Base-by-base conservation (phyloP, 2,329 filamentous ascomycete genomes). In the Cladosporium sp. region DNA sequence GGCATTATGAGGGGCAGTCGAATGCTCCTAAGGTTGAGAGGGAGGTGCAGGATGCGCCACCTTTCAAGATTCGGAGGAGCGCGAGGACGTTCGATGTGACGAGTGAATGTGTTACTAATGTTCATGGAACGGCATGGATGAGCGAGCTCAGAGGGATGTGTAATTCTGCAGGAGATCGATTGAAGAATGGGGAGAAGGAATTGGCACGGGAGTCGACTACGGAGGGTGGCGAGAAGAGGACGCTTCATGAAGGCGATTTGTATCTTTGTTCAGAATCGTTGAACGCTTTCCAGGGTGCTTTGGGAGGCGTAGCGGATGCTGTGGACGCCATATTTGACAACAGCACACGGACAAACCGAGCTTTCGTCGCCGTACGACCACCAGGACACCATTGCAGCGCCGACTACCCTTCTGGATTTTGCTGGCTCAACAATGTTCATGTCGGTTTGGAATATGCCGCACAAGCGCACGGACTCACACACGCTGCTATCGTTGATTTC, bases 351-450 rank as follows among this genome's bases (percentile, higher is more conserved):
- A 75, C 73, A 4, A 74, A 69, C 36, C 71, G 92, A 65, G 93
- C 93, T 0, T 99, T 99, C 77, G 92, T 98, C 59, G 93, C 91
- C 32, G 91, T 98, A 59, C 88, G 95, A 36, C 95, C 95, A 4
- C 95, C 95, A 0, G 95, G 95, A 0, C 95, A 99, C 76, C 95
- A 99, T 76, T 99, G 95, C 79, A 97, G 94, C 2, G 88, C 92
- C 4, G 87, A 90, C 59, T 90, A 90, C 72, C 95, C 95, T 0
- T 97, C 94, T 2, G 95, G 95, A 0, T 99, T 99, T 76, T 99
- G 95, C 80, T 99, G 95, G 94, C 81, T 99, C 60, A 99, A 99
- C 78, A 99, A 99, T 75, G 93, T 99, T 0, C 94, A 98, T 75
- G 92, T 99, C 26, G 95, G 94, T 0, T 97, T 99, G 70, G 91